Percentiles rank a stretch among this genome's conserved stretches.
Evolutionary conservation across 768 basidiomycete species (phyloP).

Genomic region (Mycena albidolilacea): DNA sequence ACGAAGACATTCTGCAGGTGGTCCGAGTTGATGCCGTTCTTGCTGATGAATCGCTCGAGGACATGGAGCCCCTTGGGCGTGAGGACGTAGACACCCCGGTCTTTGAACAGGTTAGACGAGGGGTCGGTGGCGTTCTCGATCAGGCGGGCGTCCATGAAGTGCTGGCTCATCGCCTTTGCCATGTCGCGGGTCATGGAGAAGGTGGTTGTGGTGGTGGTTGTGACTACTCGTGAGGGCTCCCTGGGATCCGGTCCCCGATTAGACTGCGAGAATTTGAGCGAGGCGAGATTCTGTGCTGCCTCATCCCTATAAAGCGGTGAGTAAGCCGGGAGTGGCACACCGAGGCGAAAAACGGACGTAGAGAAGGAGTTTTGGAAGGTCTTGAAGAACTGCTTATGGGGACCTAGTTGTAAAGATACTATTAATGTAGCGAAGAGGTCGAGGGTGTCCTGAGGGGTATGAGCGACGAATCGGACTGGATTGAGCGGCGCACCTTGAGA

Average conservation of each 20-base stretch:
- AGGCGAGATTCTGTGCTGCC: constrained; percentile 92
- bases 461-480: constrained; percentile 29
- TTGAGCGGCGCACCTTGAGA: constrained; percentile 76
- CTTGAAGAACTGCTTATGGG: constrained; percentile 97
- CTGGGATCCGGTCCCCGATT: constrained; percentile 98
- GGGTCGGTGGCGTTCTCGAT: constrained; percentile 98
- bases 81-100: constrained; percentile 94
- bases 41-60: constrained; percentile 99
- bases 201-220: constrained; percentile 98
- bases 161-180: constrained; percentile 99
- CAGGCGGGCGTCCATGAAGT: constrained; percentile 98
- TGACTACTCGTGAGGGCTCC: constrained; percentile 97
- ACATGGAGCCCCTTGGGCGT: constrained; percentile 99
- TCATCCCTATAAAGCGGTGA: constrained; percentile 79
- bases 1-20: constrained; percentile 92
- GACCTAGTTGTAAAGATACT: constrained; percentile 90
- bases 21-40: constrained; percentile 98
- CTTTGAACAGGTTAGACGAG: constrained; percentile 92
- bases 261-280: constrained; percentile 98
- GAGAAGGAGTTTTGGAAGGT: constrained; percentile 95
- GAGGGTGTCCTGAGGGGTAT: constrained; percentile 84
- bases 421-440: constrained; percentile 98
- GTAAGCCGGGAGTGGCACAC: constrained; percentile 33
- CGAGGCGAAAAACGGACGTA: constrained; percentile 73
- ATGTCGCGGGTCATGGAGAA: constrained; percentile 99